Base-by-base conservation (phyloP, 169 alveolate species). In the Plasmodium cynomolgi region DNA sequence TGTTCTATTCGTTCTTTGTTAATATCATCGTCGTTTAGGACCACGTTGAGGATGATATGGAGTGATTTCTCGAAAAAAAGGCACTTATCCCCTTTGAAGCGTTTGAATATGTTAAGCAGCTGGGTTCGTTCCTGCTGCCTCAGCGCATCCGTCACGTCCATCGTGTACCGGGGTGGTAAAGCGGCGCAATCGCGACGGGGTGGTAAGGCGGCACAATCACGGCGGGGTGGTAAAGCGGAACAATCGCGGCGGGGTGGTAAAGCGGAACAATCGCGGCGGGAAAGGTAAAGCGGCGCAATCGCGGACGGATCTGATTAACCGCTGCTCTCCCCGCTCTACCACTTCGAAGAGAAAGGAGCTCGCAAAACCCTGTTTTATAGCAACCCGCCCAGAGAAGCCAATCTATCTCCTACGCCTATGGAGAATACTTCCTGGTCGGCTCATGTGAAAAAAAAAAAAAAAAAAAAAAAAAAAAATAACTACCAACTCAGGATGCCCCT, bases 1-100 rank as follows among this genome's bases (percentile, higher is more conserved):
- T 75, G 56, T 56, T 86, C 83, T 23, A 86, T 56, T n/a, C 81
- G 62, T 86, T 77, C 93, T 34, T 86, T 86, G 11, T 75, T 86
- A 54, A 86, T 56, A 56, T 86, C 93, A 34, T 79, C 83, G 39
- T 86, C 93, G 3, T 54, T 86, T 33, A 86, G 31, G 68, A 86
- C 39, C 31, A 86, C 85, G 47, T 77, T 86, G 17, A 86, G 33
- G 41, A 86, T 54, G 17, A 86, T 79, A 17, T 86, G 93, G n/a
- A 86, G 26, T 0, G 93, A 86, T 29, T 23, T 68, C 44, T 86
- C 84, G 71, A 86, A 86, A 77, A 86, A 86, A 26, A 86, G 37
- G 31, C 88, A 77, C 81, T 86, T 86, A 29, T 23, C 31, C 29
- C 93, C 93, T 9, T 79, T 79, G 26, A 77, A 75, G 11, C 71